Conservation (phyloP, 352 stramenopile genomes). For the Globisporangium paddicum region DNA sequence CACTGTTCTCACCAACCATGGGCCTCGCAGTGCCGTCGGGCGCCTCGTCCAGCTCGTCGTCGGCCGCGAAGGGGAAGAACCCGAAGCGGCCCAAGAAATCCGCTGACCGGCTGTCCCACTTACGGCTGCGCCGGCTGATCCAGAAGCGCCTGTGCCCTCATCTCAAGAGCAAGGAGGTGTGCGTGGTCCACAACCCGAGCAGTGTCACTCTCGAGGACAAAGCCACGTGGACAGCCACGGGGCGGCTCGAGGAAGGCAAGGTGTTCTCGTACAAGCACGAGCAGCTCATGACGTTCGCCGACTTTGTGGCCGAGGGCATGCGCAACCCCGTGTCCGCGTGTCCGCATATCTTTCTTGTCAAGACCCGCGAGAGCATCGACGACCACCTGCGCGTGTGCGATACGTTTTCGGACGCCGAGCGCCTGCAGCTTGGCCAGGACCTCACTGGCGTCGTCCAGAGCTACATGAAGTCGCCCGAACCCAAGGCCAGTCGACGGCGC, state of each 20-base stretch:
- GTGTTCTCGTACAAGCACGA: slow-evolving; percentile 47
- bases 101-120: slow-evolving; percentile 25
- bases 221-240: slow-evolving; percentile 33
- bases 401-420: slow-evolving; percentile 55
- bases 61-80: slow-evolving; percentile 14
- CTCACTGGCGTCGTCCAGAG: slow-evolving; percentile 26
- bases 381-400: slow-evolving; percentile 66
- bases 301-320: slow-evolving; percentile 49
- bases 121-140: slow-evolving; percentile 63
- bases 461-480: slow-evolving; percentile 22
- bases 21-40: slow-evolving; percentile 9
- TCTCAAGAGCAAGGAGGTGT: slow-evolving; percentile 61
- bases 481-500: slow-evolving; percentile 5
- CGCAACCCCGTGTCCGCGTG: slow-evolving; percentile 49
- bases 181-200: slow-evolving; percentile 27
- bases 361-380: slow-evolving; percentile 58
- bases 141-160: slow-evolving; percentile 64
- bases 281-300: slow-evolving; percentile 50
- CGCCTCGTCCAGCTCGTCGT: slow-evolving; percentile 18
- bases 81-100: slow-evolving; percentile 29
- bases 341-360: slow-evolving; percentile 61
- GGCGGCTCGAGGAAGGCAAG: slow-evolving; percentile 49
- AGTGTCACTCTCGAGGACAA: slow-evolving; percentile 3
- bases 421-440: slow-evolving; percentile 24
- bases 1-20: slow-evolving; percentile 8